Evolutionary conservation across 495 filamentous ascomycete genomes (phyloP), one percentile per base, ranked within the genome.

Genomic region (Penicillium arizonense): DNA sequence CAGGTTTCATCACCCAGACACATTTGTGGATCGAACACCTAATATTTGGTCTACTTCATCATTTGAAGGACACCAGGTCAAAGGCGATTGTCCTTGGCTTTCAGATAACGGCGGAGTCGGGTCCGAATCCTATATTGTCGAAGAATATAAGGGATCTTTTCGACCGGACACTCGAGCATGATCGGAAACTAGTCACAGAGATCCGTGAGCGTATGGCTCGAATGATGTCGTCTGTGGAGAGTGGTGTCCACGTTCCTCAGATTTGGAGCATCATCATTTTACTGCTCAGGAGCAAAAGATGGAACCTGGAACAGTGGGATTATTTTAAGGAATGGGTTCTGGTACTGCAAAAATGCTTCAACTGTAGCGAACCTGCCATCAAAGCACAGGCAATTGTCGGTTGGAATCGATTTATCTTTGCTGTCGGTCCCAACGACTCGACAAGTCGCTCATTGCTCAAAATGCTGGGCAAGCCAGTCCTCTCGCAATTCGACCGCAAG

Each of bases 221-320:
- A n/a, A 88, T 96, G 82, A 69, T 87, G 35, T 75, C 78, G 21
- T 78, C 83, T 36, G 81, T 84, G 38, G 78, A 85, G n/a, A 82
- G 82, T 9, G 75, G 77, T 20, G 63, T 76, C 0, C 78, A 83
- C 51, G 90, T 94, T n/a, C 91, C 94, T 5, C 85, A 89, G 47
- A 88, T 97, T 28, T 98, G 93, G 93, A 88, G 85, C 43, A 78
- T 88, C 18, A 76, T 94, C 4, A 77, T 93, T 8, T 77, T 96
- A 3, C 81, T 96, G 18, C 75, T 96, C 28, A 82, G 87, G 40
- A 79, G 76, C 46, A 82, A 81, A 51, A 71, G 71, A 34, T 79
- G 72, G 39, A 76, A 81, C 20, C 61, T 91, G 13, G 82, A 89
- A 28, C 74, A 80, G 52, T 97, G 90, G 90, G 79, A 85, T 45